Percentiles rank a stretch among this genome's conserved stretches.
Evolutionary conservation across 2,329 filamentous ascomycete genomes (phyloP).

Genomic region (Penicillium frequentans): DNA sequence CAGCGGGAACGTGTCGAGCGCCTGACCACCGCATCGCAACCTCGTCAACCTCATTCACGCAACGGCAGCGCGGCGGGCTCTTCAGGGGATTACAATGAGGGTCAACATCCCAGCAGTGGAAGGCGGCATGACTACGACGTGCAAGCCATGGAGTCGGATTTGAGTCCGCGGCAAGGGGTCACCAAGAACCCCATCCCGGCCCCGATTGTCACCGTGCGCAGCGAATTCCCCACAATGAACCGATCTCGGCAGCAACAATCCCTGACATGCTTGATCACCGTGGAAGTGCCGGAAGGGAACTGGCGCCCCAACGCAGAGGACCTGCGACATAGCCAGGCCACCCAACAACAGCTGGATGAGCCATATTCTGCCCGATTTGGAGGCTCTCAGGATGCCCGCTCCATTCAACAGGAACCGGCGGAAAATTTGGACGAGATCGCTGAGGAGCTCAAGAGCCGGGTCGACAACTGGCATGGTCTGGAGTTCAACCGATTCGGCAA

Average conservation of each 20-base stretch:
- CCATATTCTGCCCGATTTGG: conserved; percentile 54
- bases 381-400: conserved; percentile 51
- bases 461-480: conserved; percentile 97
- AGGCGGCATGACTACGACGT: conserved; percentile 92
- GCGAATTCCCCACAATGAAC: conserved; percentile 93
- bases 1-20: conserved; percentile 49
- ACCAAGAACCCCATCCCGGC: conserved; percentile 85
- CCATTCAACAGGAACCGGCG: conserved; percentile 71
- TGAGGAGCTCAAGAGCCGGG: conserved; percentile 78
- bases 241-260: conserved; percentile 92
- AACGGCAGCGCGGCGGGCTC: conserved; percentile 77
- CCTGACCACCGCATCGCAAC: conserved; percentile 37
- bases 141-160: conserved; percentile 88
- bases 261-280: conserved; percentile 87
- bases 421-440: conserved; percentile 82
- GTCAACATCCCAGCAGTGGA: conserved; percentile 63
- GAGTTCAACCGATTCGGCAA: conserved; percentile 93
- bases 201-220: conserved; percentile 89
- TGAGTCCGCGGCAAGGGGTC: conserved; percentile 66
- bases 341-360: conserved; percentile 49
- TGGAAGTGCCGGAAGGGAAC: conserved; percentile 90
- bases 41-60: conserved; percentile 60
- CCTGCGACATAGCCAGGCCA: conserved; percentile 56
- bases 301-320: conserved; percentile 87
- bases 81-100: conserved; percentile 77